phyloP scores from a whole-genome alignment of 441 rosid genomes.

The Croton setiger region DNA sequence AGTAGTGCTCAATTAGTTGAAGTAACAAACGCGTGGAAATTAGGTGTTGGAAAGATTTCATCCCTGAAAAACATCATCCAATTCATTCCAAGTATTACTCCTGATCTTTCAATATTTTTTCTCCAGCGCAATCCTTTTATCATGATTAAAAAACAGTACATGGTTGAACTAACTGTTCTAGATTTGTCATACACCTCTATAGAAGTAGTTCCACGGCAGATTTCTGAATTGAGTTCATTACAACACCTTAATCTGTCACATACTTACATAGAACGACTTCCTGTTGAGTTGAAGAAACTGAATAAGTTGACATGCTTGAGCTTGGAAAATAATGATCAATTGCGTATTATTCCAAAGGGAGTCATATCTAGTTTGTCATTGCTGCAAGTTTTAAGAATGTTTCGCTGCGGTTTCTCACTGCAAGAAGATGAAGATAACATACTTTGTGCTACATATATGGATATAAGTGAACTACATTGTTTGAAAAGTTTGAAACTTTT shows the following conservation, averaged over 20 bases:
- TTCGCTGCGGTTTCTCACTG: not conserved
- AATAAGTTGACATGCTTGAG: constrained; percentile 21
- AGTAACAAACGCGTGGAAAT: constrained; percentile 7
- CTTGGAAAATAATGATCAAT: constrained; percentile 15
- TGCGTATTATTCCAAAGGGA: too few relatives aligned
- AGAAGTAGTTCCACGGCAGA: constrained; percentile 5
- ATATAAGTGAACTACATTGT: constrained; percentile 19
- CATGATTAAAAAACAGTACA: not conserved
- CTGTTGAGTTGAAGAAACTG: constrained; percentile 20
- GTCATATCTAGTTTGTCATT: constrained; percentile 15
- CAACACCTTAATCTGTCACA: constrained; percentile 10
- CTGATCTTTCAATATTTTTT: not conserved
- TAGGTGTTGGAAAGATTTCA: constrained; percentile 2
- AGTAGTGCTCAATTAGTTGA: constrained; percentile 2
- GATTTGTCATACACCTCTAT: not conserved
- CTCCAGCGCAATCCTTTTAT: not conserved
- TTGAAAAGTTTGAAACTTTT: constrained; percentile 22
- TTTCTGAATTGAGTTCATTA: constrained; percentile 17
- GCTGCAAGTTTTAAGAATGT: constrained; percentile 12
- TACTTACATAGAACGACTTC: constrained; percentile 4
- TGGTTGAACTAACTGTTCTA: constrained; percentile 14
- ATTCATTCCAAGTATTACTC: not conserved
- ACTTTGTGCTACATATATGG: not conserved
- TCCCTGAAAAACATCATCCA: not conserved
- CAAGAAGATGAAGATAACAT: constrained; percentile 1